phyloP scores from a whole-genome alignment of 257 asterid genomes.

The Petunia axillaris region DNA sequence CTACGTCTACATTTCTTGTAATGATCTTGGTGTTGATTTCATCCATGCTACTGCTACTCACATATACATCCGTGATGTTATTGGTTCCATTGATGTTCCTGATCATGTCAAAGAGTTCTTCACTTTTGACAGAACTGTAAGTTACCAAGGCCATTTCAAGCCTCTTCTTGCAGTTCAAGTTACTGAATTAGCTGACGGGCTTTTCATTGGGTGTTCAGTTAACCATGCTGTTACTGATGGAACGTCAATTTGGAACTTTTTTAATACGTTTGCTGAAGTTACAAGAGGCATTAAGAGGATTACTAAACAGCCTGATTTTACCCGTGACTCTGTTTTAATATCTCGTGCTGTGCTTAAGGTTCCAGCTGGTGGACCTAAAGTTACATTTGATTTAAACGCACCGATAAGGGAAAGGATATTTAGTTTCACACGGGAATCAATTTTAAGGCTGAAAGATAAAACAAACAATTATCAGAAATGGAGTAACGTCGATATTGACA shows the following conservation, averaged over 20 bases:
- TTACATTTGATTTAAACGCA: conserved; percentile 24
- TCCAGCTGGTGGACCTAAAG: conserved; percentile 30
- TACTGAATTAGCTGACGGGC: conserved; percentile 38
- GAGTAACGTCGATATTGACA: conserved; percentile 21
- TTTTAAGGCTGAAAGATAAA: conserved; percentile 24
- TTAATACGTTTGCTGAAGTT: conserved; percentile 31
- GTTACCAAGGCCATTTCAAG: conserved; percentile 30
- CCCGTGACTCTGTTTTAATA: conserved; percentile 31
- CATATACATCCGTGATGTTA: conserved; percentile 20
- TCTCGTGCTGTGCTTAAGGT: conserved; percentile 25
- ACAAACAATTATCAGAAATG: conserved; percentile 23
- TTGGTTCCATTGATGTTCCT: conserved; percentile 22
- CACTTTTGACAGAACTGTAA: conserved; percentile 29
- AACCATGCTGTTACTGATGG: conserved; percentile 39
- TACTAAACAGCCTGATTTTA: conserved; percentile 24
- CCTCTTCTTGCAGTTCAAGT: conserved; percentile 34
- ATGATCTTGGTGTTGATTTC: conserved; percentile 33
- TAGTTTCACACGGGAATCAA: conserved; percentile 31
- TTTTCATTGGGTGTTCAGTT: conserved; percentile 34
- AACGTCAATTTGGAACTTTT: conserved; percentile 33
- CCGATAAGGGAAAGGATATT: conserved; percentile 32
- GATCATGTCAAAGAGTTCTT: conserved; percentile 30
- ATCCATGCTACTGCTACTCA: conserved; percentile 27
- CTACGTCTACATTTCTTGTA: conserved; percentile 23
- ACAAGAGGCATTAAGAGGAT: conserved; percentile 23